Evolutionary conservation across 148 eudicot genomes (phyloP).

Genomic region (Drosera capensis): DNA sequence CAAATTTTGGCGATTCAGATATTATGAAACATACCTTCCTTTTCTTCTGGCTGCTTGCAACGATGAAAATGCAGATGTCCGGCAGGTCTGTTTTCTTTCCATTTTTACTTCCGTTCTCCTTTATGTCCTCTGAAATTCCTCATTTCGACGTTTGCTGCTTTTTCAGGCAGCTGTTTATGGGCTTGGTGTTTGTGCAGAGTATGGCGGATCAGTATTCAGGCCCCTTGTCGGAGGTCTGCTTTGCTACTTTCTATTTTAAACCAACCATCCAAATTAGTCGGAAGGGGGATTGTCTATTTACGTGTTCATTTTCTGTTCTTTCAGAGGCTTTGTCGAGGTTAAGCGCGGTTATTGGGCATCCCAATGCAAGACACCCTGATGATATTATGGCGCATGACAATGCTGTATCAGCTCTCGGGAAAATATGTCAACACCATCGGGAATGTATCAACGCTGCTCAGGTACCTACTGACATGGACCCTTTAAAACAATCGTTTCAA

Average conservation of each 20-base stretch:
- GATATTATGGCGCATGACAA: slow-evolving; percentile 87
- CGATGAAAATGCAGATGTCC: slow-evolving; percentile 67
- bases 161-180: slow-evolving; percentile 97
- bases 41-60: slow-evolving; percentile 85
- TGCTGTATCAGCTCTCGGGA: slow-evolving; percentile 91
- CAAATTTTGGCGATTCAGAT: slow-evolving; percentile 23
- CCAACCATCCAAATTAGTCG: background rate
- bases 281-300: background rate
- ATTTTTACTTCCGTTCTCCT: background rate
- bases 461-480: slow-evolving; percentile 22
- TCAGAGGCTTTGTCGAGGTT: slow-evolving; percentile 90
- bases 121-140: background rate
- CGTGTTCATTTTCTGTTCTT: slow-evolving; percentile 1
- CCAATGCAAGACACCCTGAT: slow-evolving; percentile 48
- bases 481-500: background rate
- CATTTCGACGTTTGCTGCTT: slow-evolving; percentile 2
- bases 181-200: slow-evolving; percentile 97
- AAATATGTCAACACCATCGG: slow-evolving; percentile 73
- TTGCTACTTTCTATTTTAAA: background rate
- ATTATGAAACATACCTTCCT: slow-evolving; percentile 75
- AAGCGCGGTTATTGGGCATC: slow-evolving; percentile 54
- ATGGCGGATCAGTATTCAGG: slow-evolving; percentile 71
- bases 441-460: slow-evolving; percentile 68
- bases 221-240: slow-evolving; percentile 69
- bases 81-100: slow-evolving; percentile 42